Base-by-base conservation (phyloP, 768 basidiomycete genomes). In the Russula sp. region DNA sequence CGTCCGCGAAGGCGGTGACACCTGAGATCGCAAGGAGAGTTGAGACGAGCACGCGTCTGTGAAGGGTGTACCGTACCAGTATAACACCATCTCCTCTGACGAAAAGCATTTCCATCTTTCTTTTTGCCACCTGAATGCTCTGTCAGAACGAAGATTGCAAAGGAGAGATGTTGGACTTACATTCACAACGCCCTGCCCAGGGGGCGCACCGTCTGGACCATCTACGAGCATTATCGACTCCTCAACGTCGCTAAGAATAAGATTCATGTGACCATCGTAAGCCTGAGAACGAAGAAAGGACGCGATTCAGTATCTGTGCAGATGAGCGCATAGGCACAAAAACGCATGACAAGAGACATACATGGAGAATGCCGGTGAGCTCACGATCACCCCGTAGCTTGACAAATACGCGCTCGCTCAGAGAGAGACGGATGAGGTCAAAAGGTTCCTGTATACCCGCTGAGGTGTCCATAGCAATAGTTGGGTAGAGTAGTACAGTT, bases 261-360 rank as follows among this genome's bases (percentile, higher is more conserved):
- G 81, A 75, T 99, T 98, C 97, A 98, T 98, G 75, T 98, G 97
- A n/a, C 95, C 97, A 77, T 99, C 97, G 71, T 98, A 98, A 22
- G 97, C 97, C 97, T 99, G 70, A 34, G 32, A 53, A 57, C 49
- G 32, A 58, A 63, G 55, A 65, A 18, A 35, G 32, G 45, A 42
- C 48, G 14, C 27, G 34, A 44, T 69, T 69, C 59, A 70, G 64
- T 42, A 55, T 55, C 47, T 56, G 48, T 31, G 32, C 34, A 40
- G 42, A 54, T 64, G 59, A 44, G 61, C 49, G 50, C 47, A 40
- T 59, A 55, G 63, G 59, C 50, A 42, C 61, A 64, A 60, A 40
- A 47, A 51, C 35, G 6, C 63, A 52, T n/a, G n/a, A 22, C 45
- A 48, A 52, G 34, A 62, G 53, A 73, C 90, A 53, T 71, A 96